These are phyloP conservation scores for Selenicereus undatus DNA, from an alignment of 148 eudicot species.

Conservation along the genomic window DNA sequence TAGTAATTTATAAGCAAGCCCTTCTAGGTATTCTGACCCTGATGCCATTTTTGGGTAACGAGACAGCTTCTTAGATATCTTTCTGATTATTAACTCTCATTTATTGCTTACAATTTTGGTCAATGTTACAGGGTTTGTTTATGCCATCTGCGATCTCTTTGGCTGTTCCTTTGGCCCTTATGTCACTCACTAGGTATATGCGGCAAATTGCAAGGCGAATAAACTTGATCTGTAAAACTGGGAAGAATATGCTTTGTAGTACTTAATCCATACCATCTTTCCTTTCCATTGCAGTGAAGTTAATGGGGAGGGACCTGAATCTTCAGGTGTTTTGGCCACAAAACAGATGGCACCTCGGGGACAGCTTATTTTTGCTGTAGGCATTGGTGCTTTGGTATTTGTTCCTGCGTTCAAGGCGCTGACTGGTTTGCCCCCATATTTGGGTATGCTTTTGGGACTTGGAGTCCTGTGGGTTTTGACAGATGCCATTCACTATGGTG, in stretches of 20 bases:
- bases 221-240: constrained; percentile 5
- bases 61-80: not conserved
- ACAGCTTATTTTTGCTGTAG: constrained; percentile 79
- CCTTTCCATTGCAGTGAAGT: constrained; percentile 60
- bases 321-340: constrained; percentile 62
- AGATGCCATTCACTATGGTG: constrained; percentile 97
- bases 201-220: not conserved
- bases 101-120: not conserved
- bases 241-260: constrained; percentile 10
- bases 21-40: not conserved
- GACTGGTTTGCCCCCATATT: constrained; percentile 92
- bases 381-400: constrained; percentile 80
- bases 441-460: constrained; percentile 96
- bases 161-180: constrained; percentile 88
- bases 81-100: not conserved
- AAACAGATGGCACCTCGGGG: constrained; percentile 99
- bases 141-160: constrained; percentile 74
- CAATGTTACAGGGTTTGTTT: constrained; percentile 50
- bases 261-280: constrained; percentile 11
- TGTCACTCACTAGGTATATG: constrained; percentile 83
- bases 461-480: constrained; percentile 96
- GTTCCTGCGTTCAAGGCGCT: constrained; percentile 89
- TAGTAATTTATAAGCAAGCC: not conserved
- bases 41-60: not conserved
- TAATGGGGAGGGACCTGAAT: constrained; percentile 56